Base-by-base conservation (phyloP, 495 filamentous ascomycete genomes). In the Tuber magnatum region DNA sequence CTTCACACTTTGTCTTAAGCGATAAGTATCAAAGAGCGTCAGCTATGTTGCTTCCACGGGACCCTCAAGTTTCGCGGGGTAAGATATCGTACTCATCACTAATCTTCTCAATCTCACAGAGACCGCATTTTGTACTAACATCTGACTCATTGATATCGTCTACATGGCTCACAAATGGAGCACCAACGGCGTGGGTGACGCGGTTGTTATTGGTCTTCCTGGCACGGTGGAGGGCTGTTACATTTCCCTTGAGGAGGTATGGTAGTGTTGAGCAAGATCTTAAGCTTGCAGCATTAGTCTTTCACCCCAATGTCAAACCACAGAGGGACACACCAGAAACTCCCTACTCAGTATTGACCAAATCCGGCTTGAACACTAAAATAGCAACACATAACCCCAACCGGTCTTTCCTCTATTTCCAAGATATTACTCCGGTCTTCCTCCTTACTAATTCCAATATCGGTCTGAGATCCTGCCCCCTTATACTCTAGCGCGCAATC, bases 181-280 rank as follows among this genome's bases (percentile, higher is more conserved):
- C 96, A 70, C 96, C 96, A 8, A 91, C 94, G 20, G 96, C 96
- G 81, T 96, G 92, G 51, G 96, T 92, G 83, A 99, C 93, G 87
- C 96, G 92, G 90, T 99, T 99, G 89, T 98, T 98, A 87, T 99
- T 96, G 43, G 94, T 97, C 87, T 99, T 99, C 82, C 94, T 91
- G 70, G 98, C 96, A 78, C 96, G 92, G 78, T 96, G 93, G 74
- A 99, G 90, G 51, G 96, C 96, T 72, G 96, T 99, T 77, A 99
- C 89, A 85, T 97, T 94, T 78, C 87, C 89, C 86, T 98, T 98
- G 84, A 98, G 87, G 77, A 99, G n/a, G n/a, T n/a, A n/a, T n/a
- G 86, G 86, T 93, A 99, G 86, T 99, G 96, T 84, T 99, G 96
- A 43, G 96, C 96, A 72, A 99, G 91, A 84, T 99, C 95, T 92